These are phyloP conservation scores for Candida palmyrensis DNA, from an alignment of 805 yeast genomes.

Conservation along the genomic window DNA sequence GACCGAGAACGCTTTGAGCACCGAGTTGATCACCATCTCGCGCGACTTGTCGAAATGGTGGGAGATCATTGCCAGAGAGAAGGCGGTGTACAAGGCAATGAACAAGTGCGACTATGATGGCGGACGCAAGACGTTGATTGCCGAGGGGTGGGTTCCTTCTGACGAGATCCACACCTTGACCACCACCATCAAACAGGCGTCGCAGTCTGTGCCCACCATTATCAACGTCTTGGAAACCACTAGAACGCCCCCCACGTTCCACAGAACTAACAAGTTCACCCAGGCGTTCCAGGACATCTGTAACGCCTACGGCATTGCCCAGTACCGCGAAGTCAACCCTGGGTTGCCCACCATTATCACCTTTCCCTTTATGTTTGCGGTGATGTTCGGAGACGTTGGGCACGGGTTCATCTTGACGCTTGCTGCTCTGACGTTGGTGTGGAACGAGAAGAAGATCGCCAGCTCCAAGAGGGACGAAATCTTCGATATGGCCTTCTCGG, in stretches of 20 bases:
- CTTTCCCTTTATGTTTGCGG: constrained; percentile 97
- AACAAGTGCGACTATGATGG: constrained; percentile 78
- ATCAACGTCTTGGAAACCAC: constrained; percentile 62
- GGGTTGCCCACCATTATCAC: constrained; percentile 93
- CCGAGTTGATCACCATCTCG: constrained; percentile 78
- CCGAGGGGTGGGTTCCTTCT: constrained; percentile 96
- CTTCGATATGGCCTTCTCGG: constrained; percentile 92
- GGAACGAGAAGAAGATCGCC: constrained; percentile 68
- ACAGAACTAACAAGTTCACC: constrained; percentile 91
- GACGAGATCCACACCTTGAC: constrained; percentile 67
- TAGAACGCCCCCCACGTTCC: constrained; percentile 90
- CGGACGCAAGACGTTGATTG: constrained; percentile 78
- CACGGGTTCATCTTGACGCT: constrained; percentile 83
- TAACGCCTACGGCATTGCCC: constrained; percentile 92
- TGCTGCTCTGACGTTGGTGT: constrained; percentile 66
- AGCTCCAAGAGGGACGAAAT: constrained; percentile 81
- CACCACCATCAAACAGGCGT: constrained; percentile 56
- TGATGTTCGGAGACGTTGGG: constrained; percentile 98
- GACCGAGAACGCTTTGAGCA: constrained; percentile 54
- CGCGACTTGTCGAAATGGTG: constrained; percentile 74
- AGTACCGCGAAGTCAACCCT: constrained; percentile 93
- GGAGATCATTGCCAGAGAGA: constrained; percentile 60
- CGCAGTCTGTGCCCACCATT: constrained; percentile 45
- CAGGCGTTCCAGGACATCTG: constrained; percentile 88
- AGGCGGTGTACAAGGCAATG: constrained; percentile 72